Evolutionary conservation across 2,329 filamentous ascomycete species (phyloP), one percentile per base, ranked within the genome.

Genomic region (Paramyrothecium roridum): DNA sequence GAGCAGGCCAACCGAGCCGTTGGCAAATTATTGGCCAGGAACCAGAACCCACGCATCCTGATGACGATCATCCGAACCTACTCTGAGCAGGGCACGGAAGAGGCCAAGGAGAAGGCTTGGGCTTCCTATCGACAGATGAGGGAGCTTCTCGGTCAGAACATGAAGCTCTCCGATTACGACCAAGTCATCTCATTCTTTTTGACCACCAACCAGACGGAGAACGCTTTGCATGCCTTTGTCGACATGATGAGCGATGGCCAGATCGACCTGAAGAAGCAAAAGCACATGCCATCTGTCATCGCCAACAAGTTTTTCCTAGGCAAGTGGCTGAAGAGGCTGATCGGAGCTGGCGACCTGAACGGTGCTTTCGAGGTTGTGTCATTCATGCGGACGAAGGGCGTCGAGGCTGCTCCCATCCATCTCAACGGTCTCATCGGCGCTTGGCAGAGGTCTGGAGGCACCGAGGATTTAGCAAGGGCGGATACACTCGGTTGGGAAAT

Each of bases 271-370:
- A 74, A 73, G 52, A 74, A 73, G 55, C 68, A 70, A 55, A 70
- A 71, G 52, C 63, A 68, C 19, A 70, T 84, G 54, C 81, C 82
- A 1, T 73, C 75, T 1, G 71, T 76, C 10, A 71, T 85, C 43
- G 77, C 75, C 51, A 95, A 96, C 70, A 86, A 88, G 59, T 93
- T 91, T 71, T 90, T 96, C 71, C 89, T 92, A 61, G 89, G 88
- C 34, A 93, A 91, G 64, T 96, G 92, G 93, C 81, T 96, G 65
- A 93, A 93, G 71, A 85, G 89, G 51, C 82, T 96, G 10, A 89
- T 96, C 54, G 87, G 87, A 17, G 83, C 86, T 56, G 86, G 85
- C 2, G 83, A 91, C 60, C 73, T 90, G 16, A 82, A 89, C 55
- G 88, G 87, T 2, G 90, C 91, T 3, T 79, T 83, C 52, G 83